Conservation (phyloP, 352 stramenopile genomes). For the Phytophthora ramorum region DNA sequence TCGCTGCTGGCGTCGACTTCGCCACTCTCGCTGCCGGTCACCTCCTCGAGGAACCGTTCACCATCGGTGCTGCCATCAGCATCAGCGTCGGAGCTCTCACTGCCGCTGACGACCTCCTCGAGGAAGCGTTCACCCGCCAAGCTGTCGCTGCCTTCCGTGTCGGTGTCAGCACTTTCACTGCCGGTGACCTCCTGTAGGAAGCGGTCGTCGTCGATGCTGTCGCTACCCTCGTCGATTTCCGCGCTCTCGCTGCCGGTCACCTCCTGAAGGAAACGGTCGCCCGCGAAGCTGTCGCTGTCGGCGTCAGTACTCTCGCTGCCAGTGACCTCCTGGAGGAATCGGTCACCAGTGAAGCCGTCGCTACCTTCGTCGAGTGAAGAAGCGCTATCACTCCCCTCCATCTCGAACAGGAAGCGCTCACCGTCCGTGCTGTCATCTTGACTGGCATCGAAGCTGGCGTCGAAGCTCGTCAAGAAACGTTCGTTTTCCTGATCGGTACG, state of each 20-base stretch:
- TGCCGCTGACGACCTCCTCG: neutral
- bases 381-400: constrained; percentile 6
- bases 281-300: neutral
- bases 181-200: neutral
- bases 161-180: neutral
- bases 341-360: neutral
- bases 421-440: constrained; percentile 1
- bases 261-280: neutral
- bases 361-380: neutral
- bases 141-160: neutral
- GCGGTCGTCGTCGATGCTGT: neutral
- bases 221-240: neutral
- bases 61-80: neutral
- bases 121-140: neutral
- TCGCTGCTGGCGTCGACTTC: neutral
- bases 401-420: constrained; percentile 14
- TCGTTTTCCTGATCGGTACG: constrained; percentile 5
- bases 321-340: neutral
- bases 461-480: constrained; percentile 15
- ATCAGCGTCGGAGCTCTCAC: neutral
- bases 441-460: constrained; percentile 14
- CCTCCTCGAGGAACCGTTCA: neutral
- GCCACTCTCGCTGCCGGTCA: neutral
- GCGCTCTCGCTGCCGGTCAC: neutral
- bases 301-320: neutral